Evolutionary conservation across 2,329 filamentous ascomycete genomes (phyloP).

Genomic region (Lomentospora prolificans): DNA sequence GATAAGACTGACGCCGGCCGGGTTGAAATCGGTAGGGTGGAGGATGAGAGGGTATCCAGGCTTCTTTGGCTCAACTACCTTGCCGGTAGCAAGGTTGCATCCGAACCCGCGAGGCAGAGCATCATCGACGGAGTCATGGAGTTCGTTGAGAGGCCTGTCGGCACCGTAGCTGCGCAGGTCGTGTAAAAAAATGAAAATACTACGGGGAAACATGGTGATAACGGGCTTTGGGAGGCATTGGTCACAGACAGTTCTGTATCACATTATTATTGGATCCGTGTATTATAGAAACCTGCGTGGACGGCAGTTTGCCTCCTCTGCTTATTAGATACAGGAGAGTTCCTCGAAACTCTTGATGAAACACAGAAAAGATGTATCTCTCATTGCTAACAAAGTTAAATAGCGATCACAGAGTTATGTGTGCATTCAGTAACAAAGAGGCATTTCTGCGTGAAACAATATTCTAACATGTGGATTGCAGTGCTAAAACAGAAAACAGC

Average conservation of each 20-base stretch:
- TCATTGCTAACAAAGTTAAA: neutral
- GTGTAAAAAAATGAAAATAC: constrained; percentile 22
- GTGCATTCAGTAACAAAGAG: too few species aligned
- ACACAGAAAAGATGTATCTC: neutral
- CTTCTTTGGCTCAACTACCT: constrained; percentile 87
- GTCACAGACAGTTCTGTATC: neutral
- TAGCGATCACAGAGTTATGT: too few species aligned
- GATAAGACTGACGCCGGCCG: constrained; percentile 34
- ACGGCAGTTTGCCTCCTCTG: neutral
- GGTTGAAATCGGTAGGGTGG: constrained; percentile 57
- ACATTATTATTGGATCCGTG: neutral
- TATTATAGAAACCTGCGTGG: neutral
- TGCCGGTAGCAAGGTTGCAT: constrained; percentile 76
- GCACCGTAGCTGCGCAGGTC: constrained; percentile 76
- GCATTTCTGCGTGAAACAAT: too few species aligned
- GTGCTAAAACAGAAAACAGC: neutral
- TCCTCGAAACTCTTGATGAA: neutral
- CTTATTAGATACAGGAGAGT: neutral
- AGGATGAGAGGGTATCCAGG: constrained; percentile 70
- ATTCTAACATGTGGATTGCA: neutral
- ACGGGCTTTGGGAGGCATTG: neutral
- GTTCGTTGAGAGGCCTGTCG: constrained; percentile 79
- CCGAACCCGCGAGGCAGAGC: constrained; percentile 67
- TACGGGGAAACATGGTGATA: neutral
- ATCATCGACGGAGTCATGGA: constrained; percentile 83